Evolutionary conservation across 2,329 filamentous ascomycete genomes (phyloP), one percentile per base, ranked within the genome.

Genomic region (Boeremia lycopersici): DNA sequence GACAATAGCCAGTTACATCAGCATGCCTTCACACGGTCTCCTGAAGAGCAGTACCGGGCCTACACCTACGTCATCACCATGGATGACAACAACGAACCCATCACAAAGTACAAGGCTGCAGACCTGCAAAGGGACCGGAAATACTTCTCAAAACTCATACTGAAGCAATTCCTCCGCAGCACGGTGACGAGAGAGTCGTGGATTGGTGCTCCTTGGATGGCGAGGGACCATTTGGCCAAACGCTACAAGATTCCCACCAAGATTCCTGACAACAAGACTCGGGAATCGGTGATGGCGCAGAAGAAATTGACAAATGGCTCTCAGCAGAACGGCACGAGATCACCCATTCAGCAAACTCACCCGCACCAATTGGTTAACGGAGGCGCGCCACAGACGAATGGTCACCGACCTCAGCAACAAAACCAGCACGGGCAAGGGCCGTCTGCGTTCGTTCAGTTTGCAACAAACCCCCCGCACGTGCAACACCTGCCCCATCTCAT

Each of bases 191-290:
- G 93, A 57, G 95, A 98, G 69, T 86, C 91, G 4, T 98, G 93
- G 91, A 93, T 87, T 57, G 93, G 93, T n/a, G 95, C 95, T 0
- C 93, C 95, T 0, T 99, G 95, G 95, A 79, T 96, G 50, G 93
- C 98, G 15, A 97, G 96, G 77, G 84, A 89, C 31, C 87, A 91
- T 48, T 87, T 96, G 55, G 95, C 95, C 1, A 85, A 86, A 40
- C 84, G 88, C 59, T 96, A 95, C 74, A 88, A 91, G 59, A 95
- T 99, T 59, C 92, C 87, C n/a, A 93, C 87, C 13, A 86, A 91
- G 48, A 86, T 98, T 11, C 95, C 95, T 6, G 69, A 73, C 30
- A 59, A 69, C 36, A 71, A 74, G 46, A 75, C 70, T 2, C 62
- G 69, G 19, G 72, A 75, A 30, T 70, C 71, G 10, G 53, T 74